Conservation (phyloP, 2,329 filamentous ascomycete genomes). For the Alternaria atra region DNA sequence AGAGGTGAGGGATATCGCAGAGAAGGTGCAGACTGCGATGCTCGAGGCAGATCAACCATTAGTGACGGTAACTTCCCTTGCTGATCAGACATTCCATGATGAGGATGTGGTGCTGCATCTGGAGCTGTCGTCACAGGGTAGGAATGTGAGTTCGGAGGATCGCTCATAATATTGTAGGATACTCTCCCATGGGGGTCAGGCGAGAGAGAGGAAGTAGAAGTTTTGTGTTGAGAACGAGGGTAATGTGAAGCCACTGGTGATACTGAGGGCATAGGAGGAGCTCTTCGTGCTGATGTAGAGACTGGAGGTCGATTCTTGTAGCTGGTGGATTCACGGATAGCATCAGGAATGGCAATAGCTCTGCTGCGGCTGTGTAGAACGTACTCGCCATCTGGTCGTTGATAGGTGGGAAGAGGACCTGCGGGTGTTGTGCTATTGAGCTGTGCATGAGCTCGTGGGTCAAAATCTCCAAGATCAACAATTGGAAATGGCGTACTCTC, state of each 20-base stretch:
- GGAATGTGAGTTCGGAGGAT: too few species aligned
- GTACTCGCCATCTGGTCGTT: constrained; percentile 18
- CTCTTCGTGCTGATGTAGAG: constrained; percentile 24
- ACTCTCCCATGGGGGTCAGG: constrained; percentile 46
- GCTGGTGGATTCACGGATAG: constrained; percentile 21
- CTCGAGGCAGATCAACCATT: too few species aligned
- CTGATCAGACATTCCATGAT: too few species aligned
- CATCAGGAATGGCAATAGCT: constrained; percentile 43
- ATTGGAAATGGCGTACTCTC: too few species aligned
- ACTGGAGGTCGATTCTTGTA: constrained; percentile 19
- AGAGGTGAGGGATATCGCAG: too few species aligned
- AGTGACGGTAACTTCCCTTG: too few species aligned
- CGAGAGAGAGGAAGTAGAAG: constrained; percentile 39
- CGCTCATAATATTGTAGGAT: constrained; percentile 26
- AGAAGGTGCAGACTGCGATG: too few species aligned
- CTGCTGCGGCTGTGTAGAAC: constrained; percentile 27
- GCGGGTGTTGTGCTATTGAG: too few species aligned
- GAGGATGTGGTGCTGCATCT: too few species aligned
- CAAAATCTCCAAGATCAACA: too few species aligned
- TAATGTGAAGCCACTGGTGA: constrained; percentile 38
- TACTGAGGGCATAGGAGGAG: constrained; percentile 36
- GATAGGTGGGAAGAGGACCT: neutral
- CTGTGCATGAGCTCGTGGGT: too few species aligned
- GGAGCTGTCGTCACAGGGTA: too few species aligned
- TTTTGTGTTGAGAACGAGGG: constrained; percentile 33